These are phyloP conservation scores for Paspalum vaginatum DNA, from an alignment of 176 grass and related monocot genomes.

Conservation along the genomic window DNA sequence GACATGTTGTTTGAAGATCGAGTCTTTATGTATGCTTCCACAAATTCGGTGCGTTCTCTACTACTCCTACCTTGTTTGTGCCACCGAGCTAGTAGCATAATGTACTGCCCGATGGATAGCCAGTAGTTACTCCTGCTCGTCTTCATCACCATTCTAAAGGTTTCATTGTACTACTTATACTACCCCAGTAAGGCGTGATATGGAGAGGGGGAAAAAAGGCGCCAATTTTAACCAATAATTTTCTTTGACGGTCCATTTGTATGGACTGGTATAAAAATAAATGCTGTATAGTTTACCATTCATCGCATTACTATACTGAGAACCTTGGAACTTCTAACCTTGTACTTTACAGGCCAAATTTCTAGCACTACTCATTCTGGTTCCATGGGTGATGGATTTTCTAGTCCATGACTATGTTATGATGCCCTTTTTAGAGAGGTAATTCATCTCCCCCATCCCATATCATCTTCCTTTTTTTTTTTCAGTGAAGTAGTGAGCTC, in stretches of 20 bases:
- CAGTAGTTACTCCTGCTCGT: not conserved
- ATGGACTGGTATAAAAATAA: not conserved
- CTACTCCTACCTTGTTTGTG: conserved; percentile 16
- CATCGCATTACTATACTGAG: not conserved
- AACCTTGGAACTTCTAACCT: not conserved
- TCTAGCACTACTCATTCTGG: conserved; percentile 69
- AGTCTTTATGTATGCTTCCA: conserved; percentile 80
- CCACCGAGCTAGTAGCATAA: not conserved
- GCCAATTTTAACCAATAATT: not conserved
- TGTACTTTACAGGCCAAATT: conserved; percentile 77
- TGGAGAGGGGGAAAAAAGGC: not conserved
- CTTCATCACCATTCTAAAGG: not conserved
- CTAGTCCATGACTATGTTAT: conserved; percentile 94
- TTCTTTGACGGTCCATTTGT: not conserved
- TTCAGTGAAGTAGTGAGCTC: not conserved
- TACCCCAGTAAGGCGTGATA: conserved; percentile 7
- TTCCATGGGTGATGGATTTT: conserved; percentile 77
- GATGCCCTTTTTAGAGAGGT: conserved; percentile 99
- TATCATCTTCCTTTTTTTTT: not conserved
- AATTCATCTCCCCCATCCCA: conserved; percentile 27
- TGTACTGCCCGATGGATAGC: too few relatives aligned
- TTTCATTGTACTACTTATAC: not conserved
- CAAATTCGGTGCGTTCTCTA: conserved; percentile 62
- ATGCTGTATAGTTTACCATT: not conserved
- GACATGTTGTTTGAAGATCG: conserved; percentile 87